These are phyloP conservation scores for Cardamine occulta DNA, from an alignment of 345 rosid genomes.

Conservation along the genomic window DNA sequence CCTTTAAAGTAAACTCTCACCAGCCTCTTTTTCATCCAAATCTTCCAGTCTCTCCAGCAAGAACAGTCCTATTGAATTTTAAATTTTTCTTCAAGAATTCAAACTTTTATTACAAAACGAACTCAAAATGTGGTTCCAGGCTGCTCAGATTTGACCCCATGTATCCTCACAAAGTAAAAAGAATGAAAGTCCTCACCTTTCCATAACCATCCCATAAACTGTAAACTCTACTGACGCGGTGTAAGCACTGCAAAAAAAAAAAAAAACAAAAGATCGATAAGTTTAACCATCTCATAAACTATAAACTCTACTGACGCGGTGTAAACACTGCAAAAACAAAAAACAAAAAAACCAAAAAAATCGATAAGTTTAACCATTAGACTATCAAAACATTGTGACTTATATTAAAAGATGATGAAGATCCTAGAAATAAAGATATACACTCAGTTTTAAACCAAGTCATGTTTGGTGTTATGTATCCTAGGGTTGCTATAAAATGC, in stretches of 20 bases:
- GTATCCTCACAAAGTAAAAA: constrained; percentile 2
- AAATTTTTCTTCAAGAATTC: constrained; percentile 1
- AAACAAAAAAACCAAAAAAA: too few relatives aligned
- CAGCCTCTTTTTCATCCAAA: constrained; percentile 28
- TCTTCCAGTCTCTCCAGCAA: constrained; percentile 5
- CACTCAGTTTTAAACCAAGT: constrained; percentile 3
- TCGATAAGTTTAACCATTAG: too few relatives aligned
- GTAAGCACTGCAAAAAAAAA: constrained; percentile 66
- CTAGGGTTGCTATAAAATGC: constrained; percentile 26
- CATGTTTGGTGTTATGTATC: constrained; percentile 10
- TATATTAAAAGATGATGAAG: neutral
- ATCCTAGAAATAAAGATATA: neutral
- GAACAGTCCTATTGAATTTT: neutral
- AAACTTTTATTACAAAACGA: constrained; percentile 35
- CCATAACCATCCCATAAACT: constrained; percentile 23
- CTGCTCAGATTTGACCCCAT: constrained; percentile 4
- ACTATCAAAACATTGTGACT: neutral
- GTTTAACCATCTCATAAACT: constrained; percentile 20
- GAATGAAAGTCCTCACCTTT: constrained; percentile 1
- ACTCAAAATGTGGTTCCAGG: constrained; percentile 24
- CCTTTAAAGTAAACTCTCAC: neutral
- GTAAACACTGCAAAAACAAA: too few relatives aligned
- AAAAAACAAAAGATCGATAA: constrained; percentile 5
- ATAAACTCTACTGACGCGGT: too few relatives aligned
- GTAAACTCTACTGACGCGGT: constrained; percentile 55